Evolutionary conservation across 768 basidiomycete genomes (phyloP), one percentile per base, ranked within the genome.

Genomic region (Tylopilus vinaceipallidus): DNA sequence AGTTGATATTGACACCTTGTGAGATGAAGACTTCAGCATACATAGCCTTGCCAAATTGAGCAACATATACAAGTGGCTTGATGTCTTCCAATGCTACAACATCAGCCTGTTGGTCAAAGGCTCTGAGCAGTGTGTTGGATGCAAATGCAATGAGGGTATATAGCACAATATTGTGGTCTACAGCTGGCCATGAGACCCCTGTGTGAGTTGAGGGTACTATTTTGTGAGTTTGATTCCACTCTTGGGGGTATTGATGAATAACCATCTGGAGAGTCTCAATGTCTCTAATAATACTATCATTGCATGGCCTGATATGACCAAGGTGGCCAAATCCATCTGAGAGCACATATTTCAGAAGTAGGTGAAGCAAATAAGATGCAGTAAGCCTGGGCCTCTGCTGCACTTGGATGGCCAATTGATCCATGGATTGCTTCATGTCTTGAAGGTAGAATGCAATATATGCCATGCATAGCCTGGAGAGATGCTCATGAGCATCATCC

Each of bases 281-380:
- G 1, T 55, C 57, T 2, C 10, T 6, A 4, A 59, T 8, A 6
- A 59, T 42, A 2, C 19, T 9, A 2, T 6, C 13, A 0, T 39
- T 29, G 0, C 5, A 30, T 4, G 17, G 4, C 7, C 14, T 37
- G 1, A 56, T 43, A 26, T 43, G 19, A 10, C 37, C 17, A 6
- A 56, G 55, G 19, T 56, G 55, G n/a, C 5, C 35, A 6, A 56
- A 51, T 0, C 54, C 55, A 23, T 51, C 1, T 0, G 57, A 50
- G 10, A 59, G 46, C 3, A 59, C 49, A 10, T 59, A 59, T 22
- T 17, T 24, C 13, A 44, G 22, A 32, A 59, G 45, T 1, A 49
- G 57, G 0, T 29, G 49, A 17, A 39, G 39, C 5, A 3, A 0
- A 3, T 30, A 14, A 1, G n/a, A 42, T 3, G 39, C 40, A 1